Conservation (phyloP, 2,329 filamentous ascomycete species). For the Exophiala dermatitidis region DNA sequence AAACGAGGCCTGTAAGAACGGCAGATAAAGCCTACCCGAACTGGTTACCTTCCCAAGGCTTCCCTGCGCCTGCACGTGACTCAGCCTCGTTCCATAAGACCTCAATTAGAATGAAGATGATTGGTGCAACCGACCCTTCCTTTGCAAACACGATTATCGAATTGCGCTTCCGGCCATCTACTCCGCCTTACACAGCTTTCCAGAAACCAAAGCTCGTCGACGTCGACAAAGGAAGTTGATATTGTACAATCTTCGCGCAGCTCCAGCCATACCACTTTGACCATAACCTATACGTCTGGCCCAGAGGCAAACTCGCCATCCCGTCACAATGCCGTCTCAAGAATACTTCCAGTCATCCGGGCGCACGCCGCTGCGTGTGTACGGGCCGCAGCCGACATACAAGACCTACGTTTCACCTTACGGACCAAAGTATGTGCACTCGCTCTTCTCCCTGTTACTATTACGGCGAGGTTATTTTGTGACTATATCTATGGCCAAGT, state of each 20-base stretch:
- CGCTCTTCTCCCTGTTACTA: conserved; percentile 39
- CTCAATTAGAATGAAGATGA: too few species aligned
- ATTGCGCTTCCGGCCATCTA: background rate
- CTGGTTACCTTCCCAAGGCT: too few species aligned
- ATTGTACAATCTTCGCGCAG: background rate
- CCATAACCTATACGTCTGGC: too few species aligned
- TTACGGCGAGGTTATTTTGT: too few species aligned
- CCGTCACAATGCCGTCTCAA: conserved; percentile 9
- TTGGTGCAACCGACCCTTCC: too few species aligned
- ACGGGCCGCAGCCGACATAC: conserved; percentile 26
- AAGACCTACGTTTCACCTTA: conserved; percentile 51
- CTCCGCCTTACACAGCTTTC: background rate
- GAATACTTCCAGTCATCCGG: conserved; percentile 19
- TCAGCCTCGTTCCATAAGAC: too few species aligned
- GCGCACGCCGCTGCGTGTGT: conserved; percentile 22
- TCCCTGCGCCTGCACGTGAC: too few species aligned
- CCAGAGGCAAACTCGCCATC: too few species aligned
- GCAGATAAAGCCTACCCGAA: too few species aligned
- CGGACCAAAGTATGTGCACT: conserved; percentile 47
- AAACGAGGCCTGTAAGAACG: too few species aligned
- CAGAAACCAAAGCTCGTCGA: background rate
- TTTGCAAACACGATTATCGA: background rate
- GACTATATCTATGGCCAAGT: too few species aligned
- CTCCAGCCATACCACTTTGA: background rate
- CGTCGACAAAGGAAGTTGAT: background rate